Evolutionary conservation across 2,329 filamentous ascomycete genomes (phyloP).

Genomic region (Fusarium nygamai): DNA sequence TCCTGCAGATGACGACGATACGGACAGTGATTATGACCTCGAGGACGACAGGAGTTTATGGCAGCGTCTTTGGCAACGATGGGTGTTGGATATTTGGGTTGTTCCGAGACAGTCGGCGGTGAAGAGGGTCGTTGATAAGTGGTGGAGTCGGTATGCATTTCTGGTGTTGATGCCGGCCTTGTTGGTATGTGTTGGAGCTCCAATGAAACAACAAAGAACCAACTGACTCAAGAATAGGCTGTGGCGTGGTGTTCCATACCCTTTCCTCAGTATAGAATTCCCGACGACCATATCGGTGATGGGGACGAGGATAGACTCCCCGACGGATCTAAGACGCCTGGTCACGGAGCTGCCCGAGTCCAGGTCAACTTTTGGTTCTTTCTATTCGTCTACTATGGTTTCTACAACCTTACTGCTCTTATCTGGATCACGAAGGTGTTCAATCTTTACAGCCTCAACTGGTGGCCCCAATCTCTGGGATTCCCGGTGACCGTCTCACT

Average conservation of each 20-base stretch:
- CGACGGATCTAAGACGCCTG: conserved; percentile 59
- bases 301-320: conserved; percentile 44
- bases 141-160: conserved; percentile 71
- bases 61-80: conserved; percentile 50
- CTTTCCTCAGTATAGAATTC: conserved; percentile 70
- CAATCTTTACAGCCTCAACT: conserved; percentile 76
- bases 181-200: conserved; percentile 57
- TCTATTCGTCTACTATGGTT: conserved; percentile 74
- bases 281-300: conserved; percentile 56
- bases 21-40: conserved; percentile 41
- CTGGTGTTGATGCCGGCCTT: conserved; percentile 69
- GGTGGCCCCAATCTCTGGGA: conserved; percentile 73
- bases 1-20: conserved; percentile 50
- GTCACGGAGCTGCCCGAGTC: conserved; percentile 71
- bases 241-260: conserved; percentile 73
- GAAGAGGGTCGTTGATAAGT: conserved; percentile 66
- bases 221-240: conserved; percentile 53
- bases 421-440: conserved; percentile 79
- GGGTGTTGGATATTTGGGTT: conserved; percentile 66
- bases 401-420: conserved; percentile 73
- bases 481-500: conserved; percentile 71
- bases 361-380: conserved; percentile 79
- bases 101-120: conserved; percentile 68
- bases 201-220: neutral
- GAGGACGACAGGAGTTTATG: conserved; percentile 49